phyloP scores from a whole-genome alignment of 768 basidiomycete genomes.

The Jaapia argillacea region DNA sequence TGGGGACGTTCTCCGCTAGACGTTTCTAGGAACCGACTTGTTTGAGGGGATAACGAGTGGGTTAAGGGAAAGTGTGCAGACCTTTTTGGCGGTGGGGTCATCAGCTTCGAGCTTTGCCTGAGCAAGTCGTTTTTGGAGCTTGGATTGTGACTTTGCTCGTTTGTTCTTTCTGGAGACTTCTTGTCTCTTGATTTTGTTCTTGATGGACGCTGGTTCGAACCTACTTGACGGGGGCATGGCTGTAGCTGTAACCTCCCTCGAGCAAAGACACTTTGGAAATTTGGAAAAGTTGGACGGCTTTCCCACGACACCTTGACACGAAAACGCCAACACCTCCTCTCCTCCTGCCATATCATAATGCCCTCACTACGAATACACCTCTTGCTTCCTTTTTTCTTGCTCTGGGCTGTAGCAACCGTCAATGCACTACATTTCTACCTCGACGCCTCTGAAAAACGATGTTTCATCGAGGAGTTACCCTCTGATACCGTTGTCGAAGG shows the following conservation, averaged over 20 bases:
- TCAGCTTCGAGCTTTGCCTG: constrained; percentile 66
- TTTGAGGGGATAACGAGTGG: neutral
- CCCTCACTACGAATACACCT: constrained; percentile 14
- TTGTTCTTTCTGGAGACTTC: constrained; percentile 65
- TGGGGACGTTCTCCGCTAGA: constrained; percentile 74
- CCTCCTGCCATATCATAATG: neutral
- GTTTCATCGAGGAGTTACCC: constrained; percentile 95
- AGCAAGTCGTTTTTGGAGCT: constrained; percentile 72
- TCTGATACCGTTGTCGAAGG: constrained; percentile 94
- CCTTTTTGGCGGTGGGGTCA: constrained; percentile 74
- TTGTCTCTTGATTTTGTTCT: constrained; percentile 84
- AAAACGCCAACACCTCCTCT: neutral
- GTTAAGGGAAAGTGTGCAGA: constrained; percentile 20
- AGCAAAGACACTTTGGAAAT: neutral
- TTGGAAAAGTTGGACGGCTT: neutral
- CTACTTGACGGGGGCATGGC: constrained; percentile 41
- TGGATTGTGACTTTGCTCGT: constrained; percentile 69
- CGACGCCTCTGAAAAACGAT: constrained; percentile 86
- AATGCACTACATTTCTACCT: constrained; percentile 95
- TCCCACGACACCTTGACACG: neutral
- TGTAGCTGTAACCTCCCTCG: too few species aligned
- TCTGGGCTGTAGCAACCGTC: constrained; percentile 31
- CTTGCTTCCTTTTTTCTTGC: constrained; percentile 26
- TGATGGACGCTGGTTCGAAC: constrained; percentile 60
- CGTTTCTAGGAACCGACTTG: constrained; percentile 47